phyloP scores from a whole-genome alignment of 768 basidiomycete genomes.

The Kwoniella bestiolae region DNA sequence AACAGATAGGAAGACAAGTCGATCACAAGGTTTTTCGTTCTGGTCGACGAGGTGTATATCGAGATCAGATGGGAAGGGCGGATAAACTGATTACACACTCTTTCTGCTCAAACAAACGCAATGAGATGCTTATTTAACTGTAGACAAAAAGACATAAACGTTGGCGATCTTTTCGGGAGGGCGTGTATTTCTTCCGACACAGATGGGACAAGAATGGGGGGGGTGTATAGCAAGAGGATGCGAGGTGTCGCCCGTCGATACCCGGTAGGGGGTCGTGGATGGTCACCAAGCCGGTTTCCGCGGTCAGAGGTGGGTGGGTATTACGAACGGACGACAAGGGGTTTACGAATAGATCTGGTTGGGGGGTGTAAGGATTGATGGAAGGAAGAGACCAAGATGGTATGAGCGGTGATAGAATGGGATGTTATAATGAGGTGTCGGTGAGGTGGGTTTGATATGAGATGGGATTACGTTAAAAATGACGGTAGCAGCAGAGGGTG shows the following conservation, averaged over 20 bases:
- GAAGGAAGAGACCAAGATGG: background rate
- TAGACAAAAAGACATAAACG: background rate
- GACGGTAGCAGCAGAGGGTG: background rate
- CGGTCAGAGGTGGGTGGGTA: no score
- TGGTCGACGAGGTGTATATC: no score
- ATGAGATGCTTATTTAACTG: background rate
- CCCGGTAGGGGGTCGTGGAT: no score
- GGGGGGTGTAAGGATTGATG: background rate
- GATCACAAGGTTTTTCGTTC: background rate
- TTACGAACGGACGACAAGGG: no score
- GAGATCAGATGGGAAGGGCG: background rate
- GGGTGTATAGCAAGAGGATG: background rate
- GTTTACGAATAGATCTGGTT: background rate
- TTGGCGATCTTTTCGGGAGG: conserved; percentile 2
- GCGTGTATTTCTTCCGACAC: background rate
- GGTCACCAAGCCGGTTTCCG: no score
- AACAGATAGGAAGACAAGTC: conserved; percentile 7
- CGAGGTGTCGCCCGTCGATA: no score
- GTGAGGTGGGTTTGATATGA: background rate
- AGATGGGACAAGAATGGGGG: background rate
- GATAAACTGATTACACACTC: conserved; percentile 9
- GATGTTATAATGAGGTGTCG: background rate
- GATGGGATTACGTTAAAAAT: conserved; percentile 4
- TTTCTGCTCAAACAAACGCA: background rate
- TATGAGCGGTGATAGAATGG: background rate